Conservation (phyloP, 129 eudicot genomes). For the Tagetes erecta region DNA sequence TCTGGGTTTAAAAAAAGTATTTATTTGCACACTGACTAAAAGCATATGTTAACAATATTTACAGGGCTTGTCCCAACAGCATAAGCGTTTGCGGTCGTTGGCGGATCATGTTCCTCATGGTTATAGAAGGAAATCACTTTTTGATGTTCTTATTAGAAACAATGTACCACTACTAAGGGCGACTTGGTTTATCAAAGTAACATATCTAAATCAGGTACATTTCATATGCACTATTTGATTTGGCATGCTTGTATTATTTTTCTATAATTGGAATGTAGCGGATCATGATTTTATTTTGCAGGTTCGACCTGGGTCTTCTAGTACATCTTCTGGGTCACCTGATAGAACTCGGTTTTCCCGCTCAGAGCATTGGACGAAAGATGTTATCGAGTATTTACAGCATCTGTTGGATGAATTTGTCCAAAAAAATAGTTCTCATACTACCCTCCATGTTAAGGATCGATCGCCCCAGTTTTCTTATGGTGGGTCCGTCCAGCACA, state of each 20-base stretch:
- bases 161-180: conserved; percentile 94
- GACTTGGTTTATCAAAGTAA: conserved; percentile 94
- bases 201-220: conserved; percentile 91
- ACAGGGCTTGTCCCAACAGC: conserved; percentile 96
- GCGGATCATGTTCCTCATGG: conserved; percentile 97
- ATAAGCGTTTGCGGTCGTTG: conserved; percentile 80
- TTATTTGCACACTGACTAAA: not conserved
- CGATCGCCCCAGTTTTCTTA: conserved; percentile 64
- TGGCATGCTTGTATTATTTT: conserved; percentile 6
- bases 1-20: not conserved
- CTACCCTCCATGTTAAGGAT: conserved; percentile 50
- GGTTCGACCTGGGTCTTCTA: conserved; percentile 71
- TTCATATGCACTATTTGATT: not conserved
- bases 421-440: conserved; percentile 52
- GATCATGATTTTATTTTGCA: conserved; percentile 47
- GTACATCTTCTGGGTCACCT: conserved; percentile 58
- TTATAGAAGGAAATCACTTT: conserved; percentile 72
- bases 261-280: conserved; percentile 15
- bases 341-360: conserved; percentile 72
- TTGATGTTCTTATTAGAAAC: conserved; percentile 87
- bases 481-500: conserved; percentile 65
- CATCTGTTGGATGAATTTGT: conserved; percentile 75
- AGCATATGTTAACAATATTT: conserved; percentile 17
- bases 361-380: conserved; percentile 96
- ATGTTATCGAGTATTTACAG: conserved; percentile 84